Base-by-base conservation (phyloP, 495 filamentous ascomycete genomes). In the Penicillium flavigenum region DNA sequence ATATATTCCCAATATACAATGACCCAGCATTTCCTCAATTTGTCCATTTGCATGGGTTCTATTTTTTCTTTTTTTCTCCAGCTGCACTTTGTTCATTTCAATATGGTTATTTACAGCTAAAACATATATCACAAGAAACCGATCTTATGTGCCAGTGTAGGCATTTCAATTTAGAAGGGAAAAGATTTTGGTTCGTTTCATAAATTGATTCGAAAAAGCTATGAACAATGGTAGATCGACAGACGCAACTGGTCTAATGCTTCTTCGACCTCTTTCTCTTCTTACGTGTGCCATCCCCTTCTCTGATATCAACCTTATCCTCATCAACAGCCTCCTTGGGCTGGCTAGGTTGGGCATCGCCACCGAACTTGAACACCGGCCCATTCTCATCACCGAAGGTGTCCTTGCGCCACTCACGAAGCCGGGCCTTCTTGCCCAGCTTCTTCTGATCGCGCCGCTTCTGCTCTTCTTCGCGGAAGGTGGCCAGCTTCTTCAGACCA, bases 401-500 rank as follows among this genome's bases (percentile, higher is more conserved):
- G 53, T 97, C 94, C 74, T 88, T 86, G 55, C 94, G 83, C 94
- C 94, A 98, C 73, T 97, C 81, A 66, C 89, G 78, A 50, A 98
- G 74, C 29, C 91, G 81, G 26, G 89, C 90, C 74, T 97, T 97
- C 83, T 97, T 98, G 57, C 89, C 88, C 32, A 96, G 79, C 62
- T 81, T 81, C 76, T 93, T 96, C 75, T 86, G 86, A 66, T 98
- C 94, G 62, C 86, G 87, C 56, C 76, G 76, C 78, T 98, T 97
- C 81, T 92, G 92, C 64, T 91, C 90, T 1, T 76, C 72, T 66
- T 96, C 92, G 51, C 94, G 81, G 77, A 94, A 98, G 22, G 89
- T 74, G 11, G 93, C 93, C 57, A 96, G 81, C 73, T 96, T 96
- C 82, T 98, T 98, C 62, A 98, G 76, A 10, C 94, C 94, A 14